Evolutionary conservation across 2,329 filamentous ascomycete species (phyloP).

Genomic region (Neonectria sp.): DNA sequence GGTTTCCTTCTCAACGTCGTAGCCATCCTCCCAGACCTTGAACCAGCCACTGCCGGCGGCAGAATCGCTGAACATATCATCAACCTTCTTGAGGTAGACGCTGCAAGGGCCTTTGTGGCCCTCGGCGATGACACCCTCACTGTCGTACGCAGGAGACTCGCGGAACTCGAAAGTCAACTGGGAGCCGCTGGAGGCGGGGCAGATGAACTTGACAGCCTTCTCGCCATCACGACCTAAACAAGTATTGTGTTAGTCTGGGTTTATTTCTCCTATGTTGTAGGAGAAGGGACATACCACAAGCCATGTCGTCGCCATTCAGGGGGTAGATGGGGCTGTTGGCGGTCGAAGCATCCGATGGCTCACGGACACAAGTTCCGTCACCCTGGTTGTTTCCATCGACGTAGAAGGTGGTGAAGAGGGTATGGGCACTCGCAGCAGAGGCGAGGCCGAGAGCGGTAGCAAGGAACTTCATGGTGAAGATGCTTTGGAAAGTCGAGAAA

Average conservation of each 20-base stretch:
- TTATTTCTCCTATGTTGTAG: not conserved
- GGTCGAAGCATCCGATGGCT: slow-evolving; percentile 67
- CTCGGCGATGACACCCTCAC: slow-evolving; percentile 70
- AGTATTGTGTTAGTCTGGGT: slow-evolving; percentile 23
- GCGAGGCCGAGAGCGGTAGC: slow-evolving; percentile 54
- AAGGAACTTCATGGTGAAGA: slow-evolving; percentile 56
- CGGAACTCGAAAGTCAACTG: slow-evolving; percentile 79
- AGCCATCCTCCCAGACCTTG: slow-evolving; percentile 82
- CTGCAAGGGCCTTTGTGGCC: slow-evolving; percentile 79
- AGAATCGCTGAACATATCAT: slow-evolving; percentile 65
- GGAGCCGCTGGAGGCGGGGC: slow-evolving; percentile 65
- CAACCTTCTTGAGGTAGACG: slow-evolving; percentile 81
- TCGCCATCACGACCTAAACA: slow-evolving; percentile 60
- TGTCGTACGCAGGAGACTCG: slow-evolving; percentile 68
- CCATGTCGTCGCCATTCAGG: slow-evolving; percentile 74
- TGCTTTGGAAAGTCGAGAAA: slow-evolving; percentile 2
- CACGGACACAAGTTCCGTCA: slow-evolving; percentile 80
- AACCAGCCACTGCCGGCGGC: slow-evolving; percentile 81
- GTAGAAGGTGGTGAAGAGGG: slow-evolving; percentile 75
- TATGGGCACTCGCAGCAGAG: slow-evolving; percentile 67
- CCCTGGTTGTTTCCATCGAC: slow-evolving; percentile 76
- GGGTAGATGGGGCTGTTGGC: slow-evolving; percentile 72
- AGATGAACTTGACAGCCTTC: slow-evolving; percentile 63
- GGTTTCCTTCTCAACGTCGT: slow-evolving; percentile 66
- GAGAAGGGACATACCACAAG: slow-evolving; percentile 71